These are phyloP conservation scores for Mallotus repandus DNA, from an alignment of 441 rosid species.

Conservation along the genomic window DNA sequence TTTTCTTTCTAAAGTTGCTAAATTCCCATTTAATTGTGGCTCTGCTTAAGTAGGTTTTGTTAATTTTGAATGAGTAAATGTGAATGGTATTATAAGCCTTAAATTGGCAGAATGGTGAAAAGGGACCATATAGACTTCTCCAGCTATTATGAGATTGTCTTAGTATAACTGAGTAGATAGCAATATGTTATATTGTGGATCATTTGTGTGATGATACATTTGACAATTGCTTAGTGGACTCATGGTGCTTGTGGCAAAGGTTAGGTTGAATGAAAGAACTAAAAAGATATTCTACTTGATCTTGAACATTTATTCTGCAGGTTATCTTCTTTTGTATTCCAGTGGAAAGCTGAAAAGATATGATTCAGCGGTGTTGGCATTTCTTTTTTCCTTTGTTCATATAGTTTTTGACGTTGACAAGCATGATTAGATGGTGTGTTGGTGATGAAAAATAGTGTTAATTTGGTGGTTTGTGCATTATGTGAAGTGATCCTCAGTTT, in stretches of 20 bases:
- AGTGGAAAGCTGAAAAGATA: background rate
- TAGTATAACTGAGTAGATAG: background rate
- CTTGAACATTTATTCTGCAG: background rate
- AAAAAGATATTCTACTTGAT: background rate
- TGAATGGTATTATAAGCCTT: background rate
- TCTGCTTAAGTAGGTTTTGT: background rate
- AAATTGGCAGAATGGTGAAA: background rate
- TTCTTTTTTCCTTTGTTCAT: background rate
- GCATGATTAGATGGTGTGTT: background rate
- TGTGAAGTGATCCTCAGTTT: background rate
- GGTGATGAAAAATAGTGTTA: background rate
- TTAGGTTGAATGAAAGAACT: background rate
- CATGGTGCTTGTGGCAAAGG: background rate
- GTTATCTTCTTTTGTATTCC: background rate
- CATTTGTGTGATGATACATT: background rate
- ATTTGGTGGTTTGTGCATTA: too few species aligned
- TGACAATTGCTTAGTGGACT: background rate
- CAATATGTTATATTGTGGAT: background rate
- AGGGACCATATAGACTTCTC: background rate
- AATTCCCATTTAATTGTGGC: background rate
- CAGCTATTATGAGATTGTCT: background rate
- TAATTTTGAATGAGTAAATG: background rate
- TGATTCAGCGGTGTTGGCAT: background rate
- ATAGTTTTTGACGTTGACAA: background rate
- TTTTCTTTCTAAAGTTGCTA: constrained; percentile 2